Conservation (phyloP, 1,284 basidiomycete species). For the Cryptococcus sp. region DNA sequence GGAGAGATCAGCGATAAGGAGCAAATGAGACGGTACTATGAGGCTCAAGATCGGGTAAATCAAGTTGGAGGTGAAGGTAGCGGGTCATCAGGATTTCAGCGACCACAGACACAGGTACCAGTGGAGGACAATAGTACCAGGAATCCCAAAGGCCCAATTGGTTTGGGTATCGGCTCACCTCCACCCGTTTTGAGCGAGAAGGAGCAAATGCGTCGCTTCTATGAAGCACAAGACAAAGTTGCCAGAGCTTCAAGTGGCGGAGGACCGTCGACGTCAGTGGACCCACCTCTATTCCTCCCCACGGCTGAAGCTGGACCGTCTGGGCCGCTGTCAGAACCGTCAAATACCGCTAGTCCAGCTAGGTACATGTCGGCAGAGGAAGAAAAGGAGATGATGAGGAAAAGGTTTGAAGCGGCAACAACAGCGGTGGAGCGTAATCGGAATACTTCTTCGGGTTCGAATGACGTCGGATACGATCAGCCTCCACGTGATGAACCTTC, state of each 20-base stretch:
- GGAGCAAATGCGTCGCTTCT: slow-evolving; percentile 41
- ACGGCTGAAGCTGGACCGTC: slow-evolving; percentile 5
- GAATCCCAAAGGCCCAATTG: not conserved
- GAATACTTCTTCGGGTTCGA: not conserved
- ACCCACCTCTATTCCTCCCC: not conserved
- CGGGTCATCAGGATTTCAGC: not conserved
- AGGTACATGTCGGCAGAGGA: slow-evolving; percentile 25
- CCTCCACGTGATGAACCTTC: too few species aligned
- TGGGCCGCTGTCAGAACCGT: slow-evolving; percentile 8
- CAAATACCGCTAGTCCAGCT: not conserved
- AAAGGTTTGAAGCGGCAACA: slow-evolving; percentile 31
- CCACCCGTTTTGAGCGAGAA: slow-evolving; percentile 26
- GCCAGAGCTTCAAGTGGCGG: slow-evolving; percentile 1
- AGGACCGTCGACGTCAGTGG: not conserved
- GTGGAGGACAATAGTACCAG: not conserved
- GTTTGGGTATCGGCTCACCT: not conserved
- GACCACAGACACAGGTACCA: not conserved
- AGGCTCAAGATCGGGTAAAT: slow-evolving; percentile 53
- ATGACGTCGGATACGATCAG: too few species aligned
- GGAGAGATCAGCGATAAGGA: slow-evolving; percentile 28
- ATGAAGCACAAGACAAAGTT: slow-evolving; percentile 58
- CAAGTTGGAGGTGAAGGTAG: not conserved
- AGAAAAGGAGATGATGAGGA: slow-evolving; percentile 36
- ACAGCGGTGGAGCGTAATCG: slow-evolving; percentile 11
- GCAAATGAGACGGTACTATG: slow-evolving; percentile 45